Conservation (phyloP, 2,329 filamentous ascomycete species). For the Sarocladium brachiariae region DNA sequence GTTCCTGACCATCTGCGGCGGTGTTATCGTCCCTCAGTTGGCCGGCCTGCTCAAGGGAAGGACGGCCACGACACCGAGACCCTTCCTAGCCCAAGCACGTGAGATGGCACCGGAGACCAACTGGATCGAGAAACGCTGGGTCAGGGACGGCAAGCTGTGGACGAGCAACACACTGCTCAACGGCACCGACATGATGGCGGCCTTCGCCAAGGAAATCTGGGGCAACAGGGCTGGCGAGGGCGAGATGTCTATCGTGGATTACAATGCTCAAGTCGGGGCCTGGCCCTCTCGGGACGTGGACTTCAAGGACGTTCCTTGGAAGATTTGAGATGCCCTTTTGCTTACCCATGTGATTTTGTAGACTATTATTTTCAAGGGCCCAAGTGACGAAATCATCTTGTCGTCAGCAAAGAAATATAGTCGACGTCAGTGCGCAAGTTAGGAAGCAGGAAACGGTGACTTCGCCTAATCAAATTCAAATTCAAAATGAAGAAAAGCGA, state of each 20-base stretch:
- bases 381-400: too few species aligned
- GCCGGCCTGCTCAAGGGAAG: conserved; percentile 31
- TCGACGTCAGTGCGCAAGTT: too few species aligned
- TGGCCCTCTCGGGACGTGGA: conserved; percentile 25
- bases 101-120: conserved; percentile 21
- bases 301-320: conserved; percentile 22
- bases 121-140: conserved; percentile 33
- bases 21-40: conserved; percentile 23
- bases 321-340: too few species aligned
- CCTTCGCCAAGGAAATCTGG: conserved; percentile 24
- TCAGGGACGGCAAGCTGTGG: conserved; percentile 29
- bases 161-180: conserved; percentile 28
- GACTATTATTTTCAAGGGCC: too few species aligned
- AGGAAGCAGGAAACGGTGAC: too few species aligned
- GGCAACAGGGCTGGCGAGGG: conserved; percentile 14
- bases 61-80: conserved; percentile 29
- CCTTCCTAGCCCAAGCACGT: conserved; percentile 20
- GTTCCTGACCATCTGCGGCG: conserved; percentile 34
- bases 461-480: too few species aligned
- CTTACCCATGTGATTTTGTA: too few species aligned
- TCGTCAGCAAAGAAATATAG: too few species aligned
- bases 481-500: too few species aligned
- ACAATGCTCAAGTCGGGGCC: conserved; percentile 15
- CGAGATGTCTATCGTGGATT: conserved; percentile 14
- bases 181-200: conserved; percentile 26